Evolutionary conservation across 2,329 filamentous ascomycete genomes (phyloP), one percentile per base, ranked within the genome.

Genomic region (Cladosporium sp.): DNA sequence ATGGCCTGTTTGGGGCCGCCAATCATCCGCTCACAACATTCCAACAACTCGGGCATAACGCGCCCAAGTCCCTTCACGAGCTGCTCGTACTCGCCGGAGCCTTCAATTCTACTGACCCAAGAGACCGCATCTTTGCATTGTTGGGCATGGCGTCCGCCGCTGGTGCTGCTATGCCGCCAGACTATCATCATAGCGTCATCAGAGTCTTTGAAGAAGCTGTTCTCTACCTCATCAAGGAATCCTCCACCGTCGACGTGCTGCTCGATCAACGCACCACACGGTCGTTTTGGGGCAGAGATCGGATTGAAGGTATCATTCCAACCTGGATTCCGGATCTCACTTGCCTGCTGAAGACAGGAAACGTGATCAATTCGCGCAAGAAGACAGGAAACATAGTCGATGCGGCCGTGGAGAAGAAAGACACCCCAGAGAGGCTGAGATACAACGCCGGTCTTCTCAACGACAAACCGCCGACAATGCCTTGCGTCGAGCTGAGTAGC

Each of bases 181-280:
- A 61, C 37, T 61, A 60, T 33, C 32, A 46, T 22, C 56, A 58
- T 22, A 49, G 49, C 9, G 54, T 59, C 9, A 43, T 53, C 7
- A 35, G 48, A 10, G 56, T 62, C 13, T 52, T 58, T 22, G 58
- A 62, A 52, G 58, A 62, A n/a, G 57, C 59, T 9, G 57, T 56
- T 16, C 4, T 58, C 9, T 53, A 57, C 48, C 54, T 62, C 8
- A 53, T 61, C n/a, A 28, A 41, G 16, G 55, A 59, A 33, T 48
- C 53, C 13, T 43, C 18, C 11, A 43, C 41, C 8, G 18, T 43
- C 11, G 41, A 43, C 19, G 18, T 62, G 2, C 52, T 61, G 5
- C 33, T 62, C n/a, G 58, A 59, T 35, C 42, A 55, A 11, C 43
- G 57, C 10, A 22, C 43, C 2, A 46, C 50, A n/a, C 57, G 59